Evolutionary conservation across 2,329 filamentous ascomycete species (phyloP), one percentile per base, ranked within the genome.

Genomic region (Fusarium gaditjirri): DNA sequence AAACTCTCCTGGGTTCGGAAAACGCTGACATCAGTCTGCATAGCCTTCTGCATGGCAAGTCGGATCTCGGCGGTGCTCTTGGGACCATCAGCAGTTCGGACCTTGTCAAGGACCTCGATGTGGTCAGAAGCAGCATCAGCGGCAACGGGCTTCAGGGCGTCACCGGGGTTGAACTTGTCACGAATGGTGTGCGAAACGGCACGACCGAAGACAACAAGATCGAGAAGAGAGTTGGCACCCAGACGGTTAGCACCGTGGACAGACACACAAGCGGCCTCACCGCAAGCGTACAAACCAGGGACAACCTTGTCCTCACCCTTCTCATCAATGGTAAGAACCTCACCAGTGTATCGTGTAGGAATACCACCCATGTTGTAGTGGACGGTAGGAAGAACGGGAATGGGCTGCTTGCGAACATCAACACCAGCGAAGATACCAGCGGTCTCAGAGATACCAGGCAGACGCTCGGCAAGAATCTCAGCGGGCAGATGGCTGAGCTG

Each of bases 321-420:
- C 80, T 93, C 92, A 77, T 98, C 94, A 57, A 97, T 87, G 23
- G 94, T 97, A 76, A 99, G 85, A 69, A 98, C 96, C 86, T 99
- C 94, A 83, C 96, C 95, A 71, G 94, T 98, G 89, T 97, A 98
- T 80, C 94, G 94, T 76, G 96, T 98, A 57, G 95, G 95, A 77
- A 99, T 98, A 89, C 96, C 95, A 84, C 95, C 95, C 96, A 98
- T 99, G 89, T 98, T 98, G 90, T 99, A 99, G 88, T 99, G 95
- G 76, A 98, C 95, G 47, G 95, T 98, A 65, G 95, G 95, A 71
- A 98, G 88, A 75, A 98, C 95, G 70, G 95, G 95, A 77, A 98
- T 98, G 74, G 95, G 95, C 85, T 98, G 93, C 88, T 97, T 98
- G 80, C 91, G 92, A 76, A 99, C 95, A 83, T 99, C 96, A 78